Percentiles rank a stretch among this genome's conserved stretches.
Evolutionary conservation across 2,329 filamentous ascomycete genomes (phyloP).

Genomic region (Talaromyces sp.): DNA sequence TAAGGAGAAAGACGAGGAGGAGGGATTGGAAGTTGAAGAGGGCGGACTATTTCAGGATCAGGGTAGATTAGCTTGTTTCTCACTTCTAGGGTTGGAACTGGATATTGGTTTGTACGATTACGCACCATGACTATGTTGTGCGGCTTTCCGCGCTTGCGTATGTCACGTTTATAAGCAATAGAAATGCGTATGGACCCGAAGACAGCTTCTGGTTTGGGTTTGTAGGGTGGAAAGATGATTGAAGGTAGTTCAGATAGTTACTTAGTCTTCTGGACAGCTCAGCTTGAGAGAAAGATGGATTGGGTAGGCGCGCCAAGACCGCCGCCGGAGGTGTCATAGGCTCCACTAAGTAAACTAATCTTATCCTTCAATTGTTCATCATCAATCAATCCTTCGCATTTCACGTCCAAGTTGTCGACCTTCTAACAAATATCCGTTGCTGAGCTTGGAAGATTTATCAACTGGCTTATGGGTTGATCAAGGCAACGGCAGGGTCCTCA

Average conservation of each 20-base stretch:
- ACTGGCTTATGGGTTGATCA: not conserved
- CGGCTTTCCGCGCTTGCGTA: too few species aligned
- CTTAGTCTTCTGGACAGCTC: too few species aligned
- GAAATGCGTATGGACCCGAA: too few species aligned
- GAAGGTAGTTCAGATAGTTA: too few species aligned
- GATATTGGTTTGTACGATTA: too few species aligned
- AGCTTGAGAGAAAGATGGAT: not conserved
- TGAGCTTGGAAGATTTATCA: not conserved
- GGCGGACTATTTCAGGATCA: constrained; percentile 60
- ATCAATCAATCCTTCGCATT: not conserved
- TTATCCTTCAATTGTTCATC: not conserved
- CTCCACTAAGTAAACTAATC: not conserved
- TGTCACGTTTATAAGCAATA: too few species aligned
- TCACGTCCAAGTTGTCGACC: not conserved
- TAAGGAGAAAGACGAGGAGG: constrained; percentile 84
- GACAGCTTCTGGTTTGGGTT: not conserved
- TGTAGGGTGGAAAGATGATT: not conserved
- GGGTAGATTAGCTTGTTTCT: not conserved
- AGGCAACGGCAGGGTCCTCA: not conserved
- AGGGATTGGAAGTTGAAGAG: constrained; percentile 99
- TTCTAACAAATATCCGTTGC: not conserved
- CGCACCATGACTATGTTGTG: not conserved
- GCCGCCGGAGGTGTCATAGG: not conserved
- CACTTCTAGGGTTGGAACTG: too few species aligned
- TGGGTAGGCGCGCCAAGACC: not conserved